Percentiles rank a stretch among this genome's conserved stretches.
phyloP scores from a whole-genome alignment of 2,329 filamentous ascomycete species.

The Lasiodiplodia hormozganensis region DNA sequence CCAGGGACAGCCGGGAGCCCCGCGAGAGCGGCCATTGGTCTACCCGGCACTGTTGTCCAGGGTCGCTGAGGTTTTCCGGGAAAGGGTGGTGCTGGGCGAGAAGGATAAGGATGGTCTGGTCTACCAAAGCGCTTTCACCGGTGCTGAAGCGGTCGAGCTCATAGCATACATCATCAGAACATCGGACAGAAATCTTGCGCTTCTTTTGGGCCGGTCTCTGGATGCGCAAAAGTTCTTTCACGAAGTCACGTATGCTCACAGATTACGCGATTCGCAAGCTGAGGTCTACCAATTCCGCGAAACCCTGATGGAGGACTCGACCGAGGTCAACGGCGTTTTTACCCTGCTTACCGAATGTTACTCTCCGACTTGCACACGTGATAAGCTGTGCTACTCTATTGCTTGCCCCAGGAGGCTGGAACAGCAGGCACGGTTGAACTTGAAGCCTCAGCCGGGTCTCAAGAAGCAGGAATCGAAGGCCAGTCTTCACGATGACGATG shows the following conservation, averaged over 20 bases:
- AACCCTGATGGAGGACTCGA: slow-evolving; percentile 84
- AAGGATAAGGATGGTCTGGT: slow-evolving; percentile 95
- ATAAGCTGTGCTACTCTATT: slow-evolving; percentile 97
- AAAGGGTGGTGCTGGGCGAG: slow-evolving; percentile 84
- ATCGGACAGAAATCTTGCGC: slow-evolving; percentile 90
- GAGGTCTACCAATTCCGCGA: slow-evolving; percentile 98
- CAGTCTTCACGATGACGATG: slow-evolving; percentile 84
- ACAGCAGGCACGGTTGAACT: slow-evolving; percentile 90
- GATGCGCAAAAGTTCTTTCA: slow-evolving; percentile 99
- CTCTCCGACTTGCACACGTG: slow-evolving; percentile 93
- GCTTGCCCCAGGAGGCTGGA: slow-evolving; percentile 92
- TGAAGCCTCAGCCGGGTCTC: slow-evolving; percentile 89
- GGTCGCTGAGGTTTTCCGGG: slow-evolving; percentile 89
- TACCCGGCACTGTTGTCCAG: slow-evolving; percentile 94
- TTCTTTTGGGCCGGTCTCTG: slow-evolving; percentile 87
- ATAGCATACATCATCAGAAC: slow-evolving; percentile 97
- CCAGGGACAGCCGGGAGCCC: slow-evolving; percentile 61
- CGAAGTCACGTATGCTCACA: slow-evolving; percentile 97
- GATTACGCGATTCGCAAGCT: slow-evolving; percentile 87
- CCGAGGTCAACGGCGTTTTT: slow-evolving; percentile 93
- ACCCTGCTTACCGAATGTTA: slow-evolving; percentile 97
- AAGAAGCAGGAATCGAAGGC: slow-evolving; percentile 72
- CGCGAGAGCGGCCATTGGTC: slow-evolving; percentile 77
- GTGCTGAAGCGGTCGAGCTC: slow-evolving; percentile 92
- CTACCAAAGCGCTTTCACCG: slow-evolving; percentile 97